Percentiles rank a stretch among this genome's conserved stretches.
Evolutionary conservation across 2,329 filamentous ascomycete genomes (phyloP).

Genomic region (Aspergillus terreus): DNA sequence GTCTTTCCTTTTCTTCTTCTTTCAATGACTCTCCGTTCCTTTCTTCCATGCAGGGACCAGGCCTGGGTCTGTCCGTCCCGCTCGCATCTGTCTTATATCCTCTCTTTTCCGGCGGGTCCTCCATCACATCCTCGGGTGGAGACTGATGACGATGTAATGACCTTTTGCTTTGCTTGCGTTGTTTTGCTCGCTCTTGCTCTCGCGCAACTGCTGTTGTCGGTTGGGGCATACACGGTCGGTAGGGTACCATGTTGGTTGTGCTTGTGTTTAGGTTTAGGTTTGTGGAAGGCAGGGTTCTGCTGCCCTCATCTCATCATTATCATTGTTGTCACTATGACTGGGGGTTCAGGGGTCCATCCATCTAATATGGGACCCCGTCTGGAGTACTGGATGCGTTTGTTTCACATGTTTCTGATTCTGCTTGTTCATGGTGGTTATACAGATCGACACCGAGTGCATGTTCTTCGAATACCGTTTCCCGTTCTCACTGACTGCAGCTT

Average conservation of each 20-base stretch:
- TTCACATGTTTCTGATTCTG: background rate
- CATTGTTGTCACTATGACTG: background rate
- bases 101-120: constrained; percentile 5
- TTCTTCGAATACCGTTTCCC: too few relatives aligned
- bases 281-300: background rate
- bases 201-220: background rate
- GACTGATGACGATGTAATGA: constrained; percentile 32
- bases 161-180: constrained; percentile 10
- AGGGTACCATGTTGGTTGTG: background rate
- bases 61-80: background rate
- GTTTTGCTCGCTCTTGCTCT: background rate
- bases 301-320: background rate
- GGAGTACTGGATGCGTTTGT: background rate
- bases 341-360: background rate
- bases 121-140: constrained; percentile 7
- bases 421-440: too few relatives aligned
- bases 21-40: background rate
- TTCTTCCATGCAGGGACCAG: constrained; percentile 2
- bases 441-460: too few relatives aligned
- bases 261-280: background rate
- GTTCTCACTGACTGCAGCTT: too few relatives aligned
- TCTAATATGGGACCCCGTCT: too few relatives aligned
- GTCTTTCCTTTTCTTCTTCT: background rate
- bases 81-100: constrained; percentile 11
- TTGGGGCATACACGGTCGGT: background rate